Base-by-base conservation (phyloP, 257 asterid genomes). In the Salvia hispanica region DNA sequence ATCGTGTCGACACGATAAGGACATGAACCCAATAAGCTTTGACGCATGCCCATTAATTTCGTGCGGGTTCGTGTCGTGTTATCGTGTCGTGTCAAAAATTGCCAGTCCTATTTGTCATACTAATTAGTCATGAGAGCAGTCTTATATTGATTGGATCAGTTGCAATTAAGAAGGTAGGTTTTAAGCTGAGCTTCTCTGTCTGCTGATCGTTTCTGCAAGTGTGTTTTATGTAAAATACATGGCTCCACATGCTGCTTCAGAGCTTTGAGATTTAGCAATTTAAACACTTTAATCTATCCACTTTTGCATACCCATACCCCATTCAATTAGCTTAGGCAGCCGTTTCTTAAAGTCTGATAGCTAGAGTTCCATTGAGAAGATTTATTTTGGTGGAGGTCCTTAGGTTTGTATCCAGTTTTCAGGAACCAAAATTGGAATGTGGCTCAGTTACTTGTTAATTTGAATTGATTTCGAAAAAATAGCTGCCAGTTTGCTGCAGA, bases 131-230 rank as follows among this genome's bases (percentile, higher is more conserved):
- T 16, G 8, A 37, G 25, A 57, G 55, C 66, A 57, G 21, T 57
- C 36, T 58, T 31, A 2, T 45, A 47, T 10, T 57, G 65, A n/a
- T 21, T 21, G 11, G 42, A 25, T 25, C 31, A 25, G 56, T 59
- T 43, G 58, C 59, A 25, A 25, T 25, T 25, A 25, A 25, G 31
- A 58, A 34, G 39, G 52, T 37, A 37, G 31, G n/a, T 69, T 44
- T 44, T 57, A 3, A 6, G 4, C 13, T 67, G n/a, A 51, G 64
- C 55, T 42, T 67, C 56, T 42, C 45, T 40, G 61, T 66, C 54
- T 66, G 62, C 53, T 66, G 25, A 52, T 37, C 50, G 6, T 15
- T 62, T 5, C 62, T 52, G 39, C 62, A 66, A 52, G 40, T 54
- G 21, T 56, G 18, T 44, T 55, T 43, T 33, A 58, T 69, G 18